Percentiles rank a stretch among this genome's conserved stretches.
These are phyloP conservation scores for Comarum palustre DNA, from an alignment of 306 rosid genomes.

Conservation along the genomic window DNA sequence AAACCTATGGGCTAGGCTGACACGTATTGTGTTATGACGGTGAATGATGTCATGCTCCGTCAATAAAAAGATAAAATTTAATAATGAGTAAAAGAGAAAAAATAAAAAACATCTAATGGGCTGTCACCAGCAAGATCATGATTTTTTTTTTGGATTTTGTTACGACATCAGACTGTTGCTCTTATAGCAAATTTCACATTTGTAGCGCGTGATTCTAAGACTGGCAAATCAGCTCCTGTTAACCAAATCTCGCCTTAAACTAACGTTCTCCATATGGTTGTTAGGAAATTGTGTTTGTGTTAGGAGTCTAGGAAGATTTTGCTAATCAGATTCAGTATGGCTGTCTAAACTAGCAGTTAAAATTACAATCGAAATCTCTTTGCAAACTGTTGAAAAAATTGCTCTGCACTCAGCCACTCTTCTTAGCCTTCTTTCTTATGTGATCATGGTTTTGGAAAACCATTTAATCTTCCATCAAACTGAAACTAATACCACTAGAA, in stretches of 20 bases:
- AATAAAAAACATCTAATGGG: no score
- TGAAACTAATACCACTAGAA: not conserved
- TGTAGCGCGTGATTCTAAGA: slow-evolving; percentile 72
- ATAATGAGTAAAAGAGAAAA: no score
- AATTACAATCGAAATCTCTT: not conserved
- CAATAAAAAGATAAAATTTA: no score
- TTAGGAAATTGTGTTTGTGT: no score
- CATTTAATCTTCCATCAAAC: not conserved
- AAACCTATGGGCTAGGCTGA: no score
- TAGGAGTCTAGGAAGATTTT: not conserved
- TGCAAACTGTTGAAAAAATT: not conserved
- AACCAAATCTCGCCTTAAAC: slow-evolving; percentile 66
- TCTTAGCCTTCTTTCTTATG: not conserved
- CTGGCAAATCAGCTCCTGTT: slow-evolving; percentile 62
- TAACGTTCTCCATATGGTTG: no score
- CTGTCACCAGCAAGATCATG: not conserved
- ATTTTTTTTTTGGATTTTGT: not conserved
- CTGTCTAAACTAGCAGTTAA: not conserved
- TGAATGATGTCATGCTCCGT: no score
- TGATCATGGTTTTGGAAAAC: not conserved
- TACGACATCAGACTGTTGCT: slow-evolving; percentile 36
- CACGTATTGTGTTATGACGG: no score
- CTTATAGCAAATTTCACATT: slow-evolving; percentile 79
- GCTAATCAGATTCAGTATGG: not conserved
- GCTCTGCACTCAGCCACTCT: not conserved